Conservation (phyloP, 345 rosid species). For the Pelargonium nanum region DNA sequence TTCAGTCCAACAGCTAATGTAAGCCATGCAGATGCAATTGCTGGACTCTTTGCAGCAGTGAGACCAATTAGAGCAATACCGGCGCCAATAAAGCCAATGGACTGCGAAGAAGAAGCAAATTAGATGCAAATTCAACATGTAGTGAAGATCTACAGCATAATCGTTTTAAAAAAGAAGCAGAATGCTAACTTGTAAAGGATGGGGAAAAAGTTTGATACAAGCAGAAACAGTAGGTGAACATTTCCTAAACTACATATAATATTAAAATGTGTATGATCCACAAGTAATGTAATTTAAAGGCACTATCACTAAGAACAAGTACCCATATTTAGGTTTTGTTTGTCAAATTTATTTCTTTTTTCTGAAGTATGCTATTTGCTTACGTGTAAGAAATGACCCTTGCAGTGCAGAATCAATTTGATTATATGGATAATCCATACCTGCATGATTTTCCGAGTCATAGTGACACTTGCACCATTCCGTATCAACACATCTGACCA, state of each 20-base stretch:
- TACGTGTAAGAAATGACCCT: neutral
- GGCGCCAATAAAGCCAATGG: conserved; percentile 82
- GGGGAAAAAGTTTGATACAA: neutral
- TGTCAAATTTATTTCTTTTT: neutral
- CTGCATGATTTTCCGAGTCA: conserved; percentile 95
- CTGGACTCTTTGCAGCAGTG: conserved; percentile 59
- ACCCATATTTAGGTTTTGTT: neutral
- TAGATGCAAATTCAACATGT: neutral
- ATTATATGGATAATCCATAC: conserved; percentile 18
- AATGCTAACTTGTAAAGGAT: no score
- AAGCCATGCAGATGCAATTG: conserved; percentile 84
- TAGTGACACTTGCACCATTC: conserved; percentile 59
- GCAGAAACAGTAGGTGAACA: neutral
- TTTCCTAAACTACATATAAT: neutral
- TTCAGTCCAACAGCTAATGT: conserved; percentile 82
- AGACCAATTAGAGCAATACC: conserved; percentile 73
- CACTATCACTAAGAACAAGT: neutral
- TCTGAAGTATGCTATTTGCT: neutral
- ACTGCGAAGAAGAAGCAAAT: conserved; percentile 35
- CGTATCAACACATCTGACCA: conserved; percentile 71
- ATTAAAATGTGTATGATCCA: neutral
- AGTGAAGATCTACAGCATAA: neutral
- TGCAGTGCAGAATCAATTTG: neutral
- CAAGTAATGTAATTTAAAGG: neutral
- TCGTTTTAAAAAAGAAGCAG: neutral